Percentiles rank a stretch among this genome's conserved stretches.
These are phyloP conservation scores for Lipomyces kockii DNA, from an alignment of 805 yeast genomes.

Conservation along the genomic window DNA sequence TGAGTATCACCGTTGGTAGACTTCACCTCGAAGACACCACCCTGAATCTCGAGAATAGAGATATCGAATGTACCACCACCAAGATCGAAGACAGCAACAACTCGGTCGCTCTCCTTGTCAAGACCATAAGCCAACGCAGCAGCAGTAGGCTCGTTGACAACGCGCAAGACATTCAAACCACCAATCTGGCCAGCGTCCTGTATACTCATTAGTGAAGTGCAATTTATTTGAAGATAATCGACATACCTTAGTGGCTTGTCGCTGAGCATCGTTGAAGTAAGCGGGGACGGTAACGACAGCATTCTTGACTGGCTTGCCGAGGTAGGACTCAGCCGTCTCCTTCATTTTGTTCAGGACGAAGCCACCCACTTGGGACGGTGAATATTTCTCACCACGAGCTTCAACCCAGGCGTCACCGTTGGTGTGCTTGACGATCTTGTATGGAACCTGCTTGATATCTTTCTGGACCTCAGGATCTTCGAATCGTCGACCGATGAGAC, in stretches of 20 bases:
- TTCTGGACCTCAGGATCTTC: conserved; percentile 88
- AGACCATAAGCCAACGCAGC: conserved; percentile 95
- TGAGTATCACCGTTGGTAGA: conserved; percentile 97
- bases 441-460: conserved; percentile 86
- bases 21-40: conserved; percentile 97
- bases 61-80: conserved; percentile 99
- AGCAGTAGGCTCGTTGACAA: conserved; percentile 89
- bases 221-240: neutral
- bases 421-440: conserved; percentile 83
- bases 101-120: conserved; percentile 74
- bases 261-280: conserved; percentile 87
- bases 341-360: conserved; percentile 94
- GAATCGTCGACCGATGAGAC: conserved; percentile 91
- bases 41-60: conserved; percentile 93
- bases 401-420: conserved; percentile 98
- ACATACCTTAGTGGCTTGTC: conserved; percentile 80
- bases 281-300: conserved; percentile 94
- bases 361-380: conserved; percentile 96
- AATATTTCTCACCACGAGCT: conserved; percentile 83
- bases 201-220: neutral
- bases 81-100: conserved; percentile 93
- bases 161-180: conserved; percentile 87
- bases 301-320: conserved; percentile 83
- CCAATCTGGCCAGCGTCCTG: conserved; percentile 94
- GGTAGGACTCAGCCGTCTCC: conserved; percentile 93